Percentiles rank a stretch among this genome's conserved stretches.
phyloP scores from a whole-genome alignment of 345 rosid species.

The Euphorbia lathyris region DNA sequence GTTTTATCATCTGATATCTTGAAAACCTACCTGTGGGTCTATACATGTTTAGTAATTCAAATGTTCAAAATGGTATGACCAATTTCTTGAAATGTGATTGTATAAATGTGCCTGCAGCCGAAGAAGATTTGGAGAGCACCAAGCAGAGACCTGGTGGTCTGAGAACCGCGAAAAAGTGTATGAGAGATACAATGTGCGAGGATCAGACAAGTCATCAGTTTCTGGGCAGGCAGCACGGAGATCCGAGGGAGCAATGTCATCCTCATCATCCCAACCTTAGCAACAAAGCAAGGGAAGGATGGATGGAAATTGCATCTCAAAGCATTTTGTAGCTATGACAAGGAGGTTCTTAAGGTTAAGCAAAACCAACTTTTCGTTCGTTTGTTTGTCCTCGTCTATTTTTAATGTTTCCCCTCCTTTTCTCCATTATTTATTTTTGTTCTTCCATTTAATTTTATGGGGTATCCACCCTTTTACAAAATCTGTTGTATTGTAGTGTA shows the following conservation, averaged over 20 bases:
- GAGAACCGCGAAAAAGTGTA: conserved; percentile 93
- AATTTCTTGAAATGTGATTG: conserved; percentile 3
- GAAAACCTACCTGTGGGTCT: not conserved
- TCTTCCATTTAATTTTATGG: conserved; percentile 30
- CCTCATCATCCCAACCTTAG: conserved; percentile 49
- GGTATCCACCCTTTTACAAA: conserved; percentile 31
- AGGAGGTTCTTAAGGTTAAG: conserved; percentile 7
- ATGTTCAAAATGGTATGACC: not conserved
- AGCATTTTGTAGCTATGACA: conserved; percentile 19
- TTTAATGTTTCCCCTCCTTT: conserved; percentile 6
- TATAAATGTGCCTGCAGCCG: conserved; percentile 49
- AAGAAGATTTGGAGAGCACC: conserved; percentile 90
- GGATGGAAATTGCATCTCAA: conserved; percentile 15
- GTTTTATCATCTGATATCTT: not conserved
- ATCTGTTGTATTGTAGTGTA: conserved; percentile 47
- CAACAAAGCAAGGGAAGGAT: conserved; percentile 27
- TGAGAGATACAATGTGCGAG: conserved; percentile 75
- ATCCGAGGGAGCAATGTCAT: conserved; percentile 54
- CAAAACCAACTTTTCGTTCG: conserved; percentile 1
- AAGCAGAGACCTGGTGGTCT: conserved; percentile 96
- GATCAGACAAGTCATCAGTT: conserved; percentile 62
- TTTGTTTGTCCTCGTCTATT: conserved; percentile 2
- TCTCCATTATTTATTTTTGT: conserved; percentile 23
- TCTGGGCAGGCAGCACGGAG: conserved; percentile 47
- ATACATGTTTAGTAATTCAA: not conserved